Conservation (phyloP, 441 rosid genomes). For the Francoa sonchifolia region DNA sequence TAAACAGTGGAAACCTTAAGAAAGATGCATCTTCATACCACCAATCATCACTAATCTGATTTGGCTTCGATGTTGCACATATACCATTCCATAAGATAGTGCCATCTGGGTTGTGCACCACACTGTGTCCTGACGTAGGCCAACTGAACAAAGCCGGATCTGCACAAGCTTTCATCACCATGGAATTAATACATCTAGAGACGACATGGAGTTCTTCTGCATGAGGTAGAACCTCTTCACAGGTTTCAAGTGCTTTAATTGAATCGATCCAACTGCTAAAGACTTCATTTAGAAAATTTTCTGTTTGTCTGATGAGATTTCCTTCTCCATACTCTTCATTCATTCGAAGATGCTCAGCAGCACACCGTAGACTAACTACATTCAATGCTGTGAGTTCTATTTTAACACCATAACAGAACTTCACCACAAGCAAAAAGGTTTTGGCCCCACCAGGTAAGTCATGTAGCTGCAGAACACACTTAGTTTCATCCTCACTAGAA, state of each 20-base stretch:
- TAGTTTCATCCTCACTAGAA: conserved; percentile 25
- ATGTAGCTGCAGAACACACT: conserved; percentile 40
- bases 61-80: conserved; percentile 27
- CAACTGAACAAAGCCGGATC: conserved; percentile 59
- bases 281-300: conserved; percentile 50
- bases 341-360: conserved; percentile 79
- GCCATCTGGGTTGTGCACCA: conserved; percentile 22
- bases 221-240: conserved; percentile 42
- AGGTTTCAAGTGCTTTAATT: conserved; percentile 59
- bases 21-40: conserved; percentile 74
- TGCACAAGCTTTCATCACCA: conserved; percentile 68
- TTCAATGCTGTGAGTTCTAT: conserved; percentile 51
- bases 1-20: conserved; percentile 42
- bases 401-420: conserved; percentile 74
- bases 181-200: conserved; percentile 63
- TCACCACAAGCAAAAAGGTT: conserved; percentile 61
- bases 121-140: conserved; percentile 39
- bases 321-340: conserved; percentile 55
- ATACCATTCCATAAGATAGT: conserved; percentile 67
- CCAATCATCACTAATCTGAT: conserved; percentile 50
- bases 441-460: conserved; percentile 74
- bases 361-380: conserved; percentile 62
- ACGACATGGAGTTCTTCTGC: conserved; percentile 79
- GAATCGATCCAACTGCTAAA: conserved; percentile 59
- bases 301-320: conserved; percentile 61